phyloP scores from a whole-genome alignment of 2,329 filamentous ascomycete species.

The Fusarium humuli region DNA sequence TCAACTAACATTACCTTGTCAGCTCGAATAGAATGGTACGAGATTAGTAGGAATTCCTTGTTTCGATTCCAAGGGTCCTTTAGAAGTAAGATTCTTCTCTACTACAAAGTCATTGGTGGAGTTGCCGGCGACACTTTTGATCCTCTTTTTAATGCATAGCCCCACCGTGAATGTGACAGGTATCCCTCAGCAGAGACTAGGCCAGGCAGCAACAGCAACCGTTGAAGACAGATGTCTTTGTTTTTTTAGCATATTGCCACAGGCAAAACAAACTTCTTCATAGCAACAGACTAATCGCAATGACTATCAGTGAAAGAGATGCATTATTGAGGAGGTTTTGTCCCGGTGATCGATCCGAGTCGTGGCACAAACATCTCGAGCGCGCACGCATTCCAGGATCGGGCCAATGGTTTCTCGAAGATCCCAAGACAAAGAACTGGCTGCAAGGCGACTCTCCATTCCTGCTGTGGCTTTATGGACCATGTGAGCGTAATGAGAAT shows the following conservation, averaged over 20 bases:
- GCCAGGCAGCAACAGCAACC: not conserved
- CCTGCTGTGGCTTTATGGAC: slow-evolving; percentile 20
- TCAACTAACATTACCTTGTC: no score
- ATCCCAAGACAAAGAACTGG: not conserved
- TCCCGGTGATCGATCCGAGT: slow-evolving; percentile 12
- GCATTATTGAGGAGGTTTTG: not conserved
- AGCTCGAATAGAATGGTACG: no score
- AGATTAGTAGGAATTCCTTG: no score
- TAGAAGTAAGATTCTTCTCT: not conserved
- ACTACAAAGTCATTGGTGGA: not conserved
- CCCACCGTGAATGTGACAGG: not conserved
- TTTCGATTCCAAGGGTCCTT: no score
- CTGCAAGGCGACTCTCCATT: rapidly evolving
- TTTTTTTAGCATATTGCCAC: not conserved
- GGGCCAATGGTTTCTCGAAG: slow-evolving; percentile 1
- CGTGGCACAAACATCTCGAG: not conserved
- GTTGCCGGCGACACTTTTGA: not conserved
- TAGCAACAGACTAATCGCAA: not conserved
- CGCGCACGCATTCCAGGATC: not conserved
- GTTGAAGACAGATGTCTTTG: not conserved
- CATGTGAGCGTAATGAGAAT: not conserved
- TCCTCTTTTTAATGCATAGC: not conserved
- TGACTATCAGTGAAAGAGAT: not conserved
- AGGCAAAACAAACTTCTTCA: no score
- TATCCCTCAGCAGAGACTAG: not conserved